Percentiles rank a stretch among this genome's conserved stretches.
phyloP scores from a whole-genome alignment of 73 alveolate genomes.

The Effrenium voratum region DNA sequence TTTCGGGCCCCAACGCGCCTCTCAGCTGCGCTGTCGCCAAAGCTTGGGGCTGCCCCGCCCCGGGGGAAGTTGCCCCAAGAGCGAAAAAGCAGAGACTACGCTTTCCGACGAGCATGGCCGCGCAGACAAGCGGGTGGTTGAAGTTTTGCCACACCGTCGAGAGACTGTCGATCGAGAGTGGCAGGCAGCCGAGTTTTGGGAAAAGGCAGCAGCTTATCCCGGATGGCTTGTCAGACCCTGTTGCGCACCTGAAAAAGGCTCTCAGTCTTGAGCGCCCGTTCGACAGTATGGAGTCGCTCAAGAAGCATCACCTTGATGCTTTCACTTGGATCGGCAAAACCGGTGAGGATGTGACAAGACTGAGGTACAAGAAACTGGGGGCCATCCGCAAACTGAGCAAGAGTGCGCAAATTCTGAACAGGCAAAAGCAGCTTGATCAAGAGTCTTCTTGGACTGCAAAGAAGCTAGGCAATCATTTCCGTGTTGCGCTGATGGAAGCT shows the following conservation, averaged over 20 bases:
- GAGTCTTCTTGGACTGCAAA: not conserved
- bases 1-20: constrained; percentile 54
- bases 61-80: not conserved
- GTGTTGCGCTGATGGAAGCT: not conserved
- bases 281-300: not conserved
- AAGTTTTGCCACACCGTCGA: not conserved
- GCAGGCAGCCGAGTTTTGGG: not conserved
- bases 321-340: not conserved
- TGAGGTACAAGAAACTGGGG: not conserved
- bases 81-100: not conserved
- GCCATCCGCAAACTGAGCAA: not conserved
- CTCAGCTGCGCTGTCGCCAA: not conserved
- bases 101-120: not conserved
- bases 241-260: not conserved
- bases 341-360: not conserved
- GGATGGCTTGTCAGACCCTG: not conserved
- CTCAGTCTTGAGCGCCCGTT: not conserved
- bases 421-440: no score
- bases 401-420: not conserved
- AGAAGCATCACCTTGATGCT: not conserved
- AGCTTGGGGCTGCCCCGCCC: not conserved
- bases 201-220: not conserved
- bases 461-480: not conserved
- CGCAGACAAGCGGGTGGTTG: not conserved
- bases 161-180: constrained; percentile 2